phyloP scores from a whole-genome alignment of 2,329 filamentous ascomycete species.

The Thelonectria olida region DNA sequence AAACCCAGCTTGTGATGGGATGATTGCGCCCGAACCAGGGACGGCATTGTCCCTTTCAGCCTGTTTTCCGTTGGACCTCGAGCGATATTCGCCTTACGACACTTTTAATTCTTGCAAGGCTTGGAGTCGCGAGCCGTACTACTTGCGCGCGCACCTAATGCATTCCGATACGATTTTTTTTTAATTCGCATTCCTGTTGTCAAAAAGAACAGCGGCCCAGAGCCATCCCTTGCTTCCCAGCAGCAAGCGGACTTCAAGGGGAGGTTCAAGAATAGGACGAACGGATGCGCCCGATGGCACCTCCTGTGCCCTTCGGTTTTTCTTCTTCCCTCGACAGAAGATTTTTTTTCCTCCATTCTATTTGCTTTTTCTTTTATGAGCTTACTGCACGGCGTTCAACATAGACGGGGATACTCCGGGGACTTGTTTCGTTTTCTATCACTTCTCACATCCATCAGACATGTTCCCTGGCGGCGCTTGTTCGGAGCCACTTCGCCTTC shows the following conservation, averaged over 20 bases:
- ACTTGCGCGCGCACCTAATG: constrained; percentile 39
- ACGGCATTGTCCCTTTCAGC: constrained; percentile 22
- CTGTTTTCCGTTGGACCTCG: constrained; percentile 29
- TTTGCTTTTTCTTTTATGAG: constrained; percentile 25
- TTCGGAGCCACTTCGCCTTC: constrained; percentile 3
- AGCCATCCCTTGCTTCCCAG: constrained; percentile 52
- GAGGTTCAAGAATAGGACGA: constrained; percentile 19
- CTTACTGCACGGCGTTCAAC: constrained; percentile 44
- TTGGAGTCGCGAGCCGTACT: constrained; percentile 28
- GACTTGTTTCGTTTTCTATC: constrained; percentile 13
- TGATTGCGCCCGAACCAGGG: constrained; percentile 12
- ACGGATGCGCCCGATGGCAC: constrained; percentile 20
- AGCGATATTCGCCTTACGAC: constrained; percentile 36
- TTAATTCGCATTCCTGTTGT: constrained; percentile 48
- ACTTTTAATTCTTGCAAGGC: constrained; percentile 17
- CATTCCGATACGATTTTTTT: constrained; percentile 44
- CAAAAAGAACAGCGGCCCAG: constrained; percentile 48
- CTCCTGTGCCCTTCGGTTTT: constrained; percentile 23
- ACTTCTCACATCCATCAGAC: constrained; percentile 4
- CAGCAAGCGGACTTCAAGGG: constrained; percentile 43
- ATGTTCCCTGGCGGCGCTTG: constrained; percentile 15
- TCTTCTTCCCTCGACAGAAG: no score
- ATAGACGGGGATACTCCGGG: constrained; percentile 43
- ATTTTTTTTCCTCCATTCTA: constrained; percentile 23
- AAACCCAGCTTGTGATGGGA: constrained; percentile 31